A percentile compares a stretch with the other conserved stretches of the same genome.
Conservation (phyloP, 1,284 basidiomycete genomes). For the Cutaneotrichosporon dermatis region DNA sequence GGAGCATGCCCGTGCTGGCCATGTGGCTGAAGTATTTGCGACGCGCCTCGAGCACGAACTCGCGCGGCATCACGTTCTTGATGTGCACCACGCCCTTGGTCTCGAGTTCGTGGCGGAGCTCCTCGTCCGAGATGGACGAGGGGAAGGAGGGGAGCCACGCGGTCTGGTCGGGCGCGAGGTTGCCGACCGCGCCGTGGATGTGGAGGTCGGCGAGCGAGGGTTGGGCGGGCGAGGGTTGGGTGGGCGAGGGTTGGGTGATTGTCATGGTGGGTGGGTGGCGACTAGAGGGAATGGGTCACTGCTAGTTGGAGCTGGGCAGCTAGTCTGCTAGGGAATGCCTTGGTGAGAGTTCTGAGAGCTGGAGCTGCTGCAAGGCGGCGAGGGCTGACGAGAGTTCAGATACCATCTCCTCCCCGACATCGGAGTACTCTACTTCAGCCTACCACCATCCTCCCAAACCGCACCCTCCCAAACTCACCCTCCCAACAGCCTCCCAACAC, state of each 20-base stretch:
- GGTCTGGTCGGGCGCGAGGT: background rate
- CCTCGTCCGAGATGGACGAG: constrained; percentile 11
- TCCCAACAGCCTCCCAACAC: too few relatives aligned
- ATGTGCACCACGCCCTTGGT: constrained; percentile 22
- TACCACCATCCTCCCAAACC: too few relatives aligned
- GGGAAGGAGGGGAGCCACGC: constrained; percentile 19
- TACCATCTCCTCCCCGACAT: too few relatives aligned
- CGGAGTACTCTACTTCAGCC: too few relatives aligned
- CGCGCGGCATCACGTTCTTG: constrained; percentile 22
- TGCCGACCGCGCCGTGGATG: constrained; percentile 6
- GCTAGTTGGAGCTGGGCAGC: too few relatives aligned
- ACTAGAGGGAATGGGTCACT: too few relatives aligned
- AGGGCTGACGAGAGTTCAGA: too few relatives aligned
- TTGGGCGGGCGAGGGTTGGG: too few relatives aligned
- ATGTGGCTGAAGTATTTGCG: constrained; percentile 14
- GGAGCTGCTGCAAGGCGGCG: too few relatives aligned
- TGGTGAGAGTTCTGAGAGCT: too few relatives aligned
- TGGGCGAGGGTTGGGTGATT: background rate
- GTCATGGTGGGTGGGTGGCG: background rate
- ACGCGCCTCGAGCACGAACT: constrained; percentile 9
- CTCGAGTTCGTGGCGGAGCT: constrained; percentile 11
- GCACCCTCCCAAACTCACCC: too few relatives aligned
- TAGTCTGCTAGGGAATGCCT: too few relatives aligned
- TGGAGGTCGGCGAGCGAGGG: constrained; percentile 3
- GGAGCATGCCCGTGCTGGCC: constrained; percentile 14